Base-by-base conservation (phyloP, 805 yeast species). In the Metschnikowia gelsemii region DNA sequence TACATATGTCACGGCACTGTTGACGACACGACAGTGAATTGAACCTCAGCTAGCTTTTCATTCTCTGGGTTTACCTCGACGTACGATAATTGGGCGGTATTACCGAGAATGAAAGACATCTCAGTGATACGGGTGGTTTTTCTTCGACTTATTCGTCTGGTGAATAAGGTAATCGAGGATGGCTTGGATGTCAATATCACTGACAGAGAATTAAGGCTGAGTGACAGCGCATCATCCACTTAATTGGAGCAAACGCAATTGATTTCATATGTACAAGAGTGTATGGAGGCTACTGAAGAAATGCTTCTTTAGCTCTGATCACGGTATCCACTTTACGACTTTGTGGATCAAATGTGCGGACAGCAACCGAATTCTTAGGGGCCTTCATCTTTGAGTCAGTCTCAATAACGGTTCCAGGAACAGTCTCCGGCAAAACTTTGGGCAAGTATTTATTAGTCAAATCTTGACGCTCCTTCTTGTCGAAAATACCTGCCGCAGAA, bases 1-100 rank as follows among this genome's bases (percentile, higher is more conserved):
- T 75, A 63, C 99, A 93, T 62, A 93, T 93, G 43, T 62, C 55
- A 16, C 75, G 70, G 61, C 98, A 91, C 3, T 4, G 62, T 59
- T 11, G 56, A 45, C 2, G 62, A 50, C 75, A 81, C 77, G 2
- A 88, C 88, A 14, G 75, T 76, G 54, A 71, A 84, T 56, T 86
- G 95, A 35, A 82, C 71, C 48, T 72, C 78, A 1, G 93, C 91
- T 13, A 80, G 51, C 56, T 74, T 72, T 42, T 86, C 43, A 65
- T 76, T 81, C 54, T 78, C 79, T 4, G 76, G 79, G 52, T 82
- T 78, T 9, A 80, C 81, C 35, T 69, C 75, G 47, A 73, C 76
- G 32, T 55, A 42, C 12, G 66, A 47, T 50, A 68, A 65, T 45
- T 70, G 72, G 32, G 69, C 57, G 7, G 75, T 60, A 44, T 58